Base-by-base conservation (phyloP, 164 flowering plant species). In the Cinnamomum chago region DNA sequence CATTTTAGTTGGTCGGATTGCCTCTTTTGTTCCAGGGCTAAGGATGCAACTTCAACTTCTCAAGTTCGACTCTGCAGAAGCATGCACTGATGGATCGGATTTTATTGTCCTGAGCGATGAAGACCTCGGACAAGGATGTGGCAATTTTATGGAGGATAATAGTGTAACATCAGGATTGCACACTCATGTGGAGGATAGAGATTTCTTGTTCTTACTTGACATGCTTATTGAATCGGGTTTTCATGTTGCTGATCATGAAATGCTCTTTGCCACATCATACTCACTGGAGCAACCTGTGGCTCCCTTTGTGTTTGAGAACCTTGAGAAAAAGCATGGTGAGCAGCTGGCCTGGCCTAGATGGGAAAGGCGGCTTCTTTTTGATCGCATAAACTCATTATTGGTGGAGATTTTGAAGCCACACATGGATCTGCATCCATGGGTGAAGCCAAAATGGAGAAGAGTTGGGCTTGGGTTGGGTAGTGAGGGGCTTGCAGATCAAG, bases 301-400 rank as follows among this genome's bases (percentile, higher is more conserved):
- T 67, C 85, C 81, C 25, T 52, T 35, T 3, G 80, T 90, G 69
- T 93, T 92, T 68, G 88, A 92, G 67, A 73, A 55, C 27, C 73
- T 95, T 50, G 99, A 95, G 84, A 87, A 87, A 76, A 89, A 86
- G 75, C 90, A 88, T 67, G 83, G 84, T 18, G 82, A 85, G 62
- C 87, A 88, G 51, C 72, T 35, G 30, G 77, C 78, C 30, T 90
- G 92, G 93, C 71, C 62, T 28, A 88, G 81, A 74, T 84, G 79
- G 0, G 98, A 92, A 55, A 86, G 98, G 83, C 87, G 65, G 76
- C 77, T 96, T 30, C 76, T 94, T 3, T 96, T 92, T 70, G 95
- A 96, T 78, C 81, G 85, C 5, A 84, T 92, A 77, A 96, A 92
- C 55, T 62, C 72, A 1, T 86, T 81, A 20, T 78, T 94, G 18